phyloP scores from a whole-genome alignment of 106 monocot species.

The Vanilla planifolia region DNA sequence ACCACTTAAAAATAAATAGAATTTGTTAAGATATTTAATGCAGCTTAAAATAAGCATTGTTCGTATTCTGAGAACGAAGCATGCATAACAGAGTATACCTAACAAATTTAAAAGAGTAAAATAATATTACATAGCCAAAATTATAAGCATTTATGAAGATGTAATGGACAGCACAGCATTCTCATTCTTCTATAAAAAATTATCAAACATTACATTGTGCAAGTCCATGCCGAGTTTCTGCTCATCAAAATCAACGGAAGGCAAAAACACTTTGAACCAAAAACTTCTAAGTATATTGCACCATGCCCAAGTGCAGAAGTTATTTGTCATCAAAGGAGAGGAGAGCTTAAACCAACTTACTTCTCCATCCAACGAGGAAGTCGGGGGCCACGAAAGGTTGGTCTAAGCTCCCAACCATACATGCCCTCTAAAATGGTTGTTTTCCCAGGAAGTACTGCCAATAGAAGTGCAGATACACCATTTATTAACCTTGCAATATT shows the following conservation, averaged over 20 bases:
- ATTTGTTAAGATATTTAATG: too few species aligned
- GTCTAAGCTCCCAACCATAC: slow-evolving; percentile 92
- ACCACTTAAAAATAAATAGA: too few species aligned
- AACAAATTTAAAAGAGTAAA: too few species aligned
- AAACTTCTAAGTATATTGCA: background rate
- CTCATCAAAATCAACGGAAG: background rate
- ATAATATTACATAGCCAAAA: too few species aligned
- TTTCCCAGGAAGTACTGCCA: slow-evolving; percentile 79
- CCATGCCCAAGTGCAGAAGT: background rate
- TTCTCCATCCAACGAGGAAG: slow-evolving; percentile 99
- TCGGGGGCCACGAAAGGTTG: slow-evolving; percentile 82
- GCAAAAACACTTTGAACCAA: background rate
- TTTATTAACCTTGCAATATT: slow-evolving; percentile 91
- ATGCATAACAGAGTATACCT: too few species aligned
- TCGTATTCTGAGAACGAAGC: too few species aligned
- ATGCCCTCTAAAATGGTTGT: slow-evolving; percentile 78
- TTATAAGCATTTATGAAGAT: too few species aligned
- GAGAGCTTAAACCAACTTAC: slow-evolving; percentile 27
- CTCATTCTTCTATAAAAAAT: too few species aligned
- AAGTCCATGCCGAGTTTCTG: background rate
- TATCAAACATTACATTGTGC: too few species aligned
- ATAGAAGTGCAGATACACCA: slow-evolving; percentile 81
- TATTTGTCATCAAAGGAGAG: background rate
- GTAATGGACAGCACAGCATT: too few species aligned
- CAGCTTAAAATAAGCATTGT: too few species aligned